These are phyloP conservation scores for Saraca asoca DNA, from an alignment of 331 rosid genomes.

Conservation along the genomic window DNA sequence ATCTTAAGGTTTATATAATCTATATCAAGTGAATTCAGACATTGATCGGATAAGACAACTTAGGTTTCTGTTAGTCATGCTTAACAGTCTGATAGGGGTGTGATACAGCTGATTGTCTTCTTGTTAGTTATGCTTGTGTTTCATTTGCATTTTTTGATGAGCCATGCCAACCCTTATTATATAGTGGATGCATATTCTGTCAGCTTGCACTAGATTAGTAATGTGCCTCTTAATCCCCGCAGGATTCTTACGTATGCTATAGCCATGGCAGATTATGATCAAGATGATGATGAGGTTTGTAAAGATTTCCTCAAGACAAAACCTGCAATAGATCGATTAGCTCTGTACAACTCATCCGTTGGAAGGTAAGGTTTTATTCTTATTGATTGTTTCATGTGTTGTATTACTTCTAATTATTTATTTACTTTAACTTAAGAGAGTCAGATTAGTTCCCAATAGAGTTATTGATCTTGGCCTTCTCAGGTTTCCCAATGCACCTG, in stretches of 20 bases:
- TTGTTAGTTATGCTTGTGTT: not conserved
- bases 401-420: not conserved
- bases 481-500: slow-evolving; percentile 78
- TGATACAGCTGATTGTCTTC: slow-evolving; percentile 6
- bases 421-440: slow-evolving; percentile 4
- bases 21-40: not conserved
- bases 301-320: slow-evolving; percentile 62
- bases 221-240: slow-evolving; percentile 30
- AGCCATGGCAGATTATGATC: slow-evolving; percentile 78
- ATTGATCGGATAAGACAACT: slow-evolving; percentile 9
- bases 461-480: slow-evolving; percentile 17
- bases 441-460: not conserved
- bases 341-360: slow-evolving; percentile 78
- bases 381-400: not conserved
- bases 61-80: slow-evolving; percentile 3
- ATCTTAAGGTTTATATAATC: not conserved
- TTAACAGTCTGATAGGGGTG: not conserved
- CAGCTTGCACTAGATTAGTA: slow-evolving; percentile 18
- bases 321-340: slow-evolving; percentile 72
- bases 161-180: not conserved
- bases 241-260: slow-evolving; percentile 89
- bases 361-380: slow-evolving; percentile 61
- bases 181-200: slow-evolving; percentile 10
- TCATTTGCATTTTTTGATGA: slow-evolving; percentile 17
- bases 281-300: slow-evolving; percentile 52